These are phyloP conservation scores for Pleoardoris graminearum DNA, from an alignment of 2,329 filamentous ascomycete species.

Conservation along the genomic window DNA sequence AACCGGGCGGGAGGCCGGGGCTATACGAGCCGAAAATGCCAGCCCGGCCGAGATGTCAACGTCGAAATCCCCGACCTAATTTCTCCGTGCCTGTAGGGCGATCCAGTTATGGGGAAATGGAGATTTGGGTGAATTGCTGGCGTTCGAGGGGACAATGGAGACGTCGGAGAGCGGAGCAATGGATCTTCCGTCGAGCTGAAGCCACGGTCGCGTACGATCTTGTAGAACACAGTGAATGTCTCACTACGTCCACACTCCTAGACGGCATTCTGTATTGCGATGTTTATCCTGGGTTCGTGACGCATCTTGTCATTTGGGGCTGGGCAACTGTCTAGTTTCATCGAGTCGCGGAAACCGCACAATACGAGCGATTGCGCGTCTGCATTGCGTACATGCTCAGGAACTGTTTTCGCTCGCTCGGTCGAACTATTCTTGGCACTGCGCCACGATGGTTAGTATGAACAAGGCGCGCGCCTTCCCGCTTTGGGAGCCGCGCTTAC, in stretches of 20 bases:
- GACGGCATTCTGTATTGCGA: no score
- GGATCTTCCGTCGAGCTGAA: background rate
- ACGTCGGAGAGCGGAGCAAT: background rate
- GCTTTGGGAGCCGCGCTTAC: background rate
- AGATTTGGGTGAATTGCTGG: background rate
- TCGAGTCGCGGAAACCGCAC: background rate
- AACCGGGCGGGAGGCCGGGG: background rate
- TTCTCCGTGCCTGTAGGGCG: background rate
- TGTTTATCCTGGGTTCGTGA: no score
- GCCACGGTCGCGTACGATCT: no score
- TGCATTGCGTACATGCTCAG: constrained; percentile 6
- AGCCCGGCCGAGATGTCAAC: background rate
- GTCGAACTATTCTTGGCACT: background rate
- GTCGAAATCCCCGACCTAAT: background rate
- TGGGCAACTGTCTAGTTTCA: background rate
- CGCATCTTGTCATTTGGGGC: background rate
- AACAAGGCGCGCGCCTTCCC: background rate
- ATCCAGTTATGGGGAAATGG: background rate
- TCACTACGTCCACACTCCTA: background rate
- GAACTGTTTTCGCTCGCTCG: background rate
- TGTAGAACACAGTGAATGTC: no score
- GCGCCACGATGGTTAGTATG: background rate
- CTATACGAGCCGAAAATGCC: background rate
- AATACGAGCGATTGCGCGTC: constrained; percentile 6
- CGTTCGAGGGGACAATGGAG: background rate